phyloP scores from a whole-genome alignment of 139 green algal species.

The Chlorella sp. region DNA sequence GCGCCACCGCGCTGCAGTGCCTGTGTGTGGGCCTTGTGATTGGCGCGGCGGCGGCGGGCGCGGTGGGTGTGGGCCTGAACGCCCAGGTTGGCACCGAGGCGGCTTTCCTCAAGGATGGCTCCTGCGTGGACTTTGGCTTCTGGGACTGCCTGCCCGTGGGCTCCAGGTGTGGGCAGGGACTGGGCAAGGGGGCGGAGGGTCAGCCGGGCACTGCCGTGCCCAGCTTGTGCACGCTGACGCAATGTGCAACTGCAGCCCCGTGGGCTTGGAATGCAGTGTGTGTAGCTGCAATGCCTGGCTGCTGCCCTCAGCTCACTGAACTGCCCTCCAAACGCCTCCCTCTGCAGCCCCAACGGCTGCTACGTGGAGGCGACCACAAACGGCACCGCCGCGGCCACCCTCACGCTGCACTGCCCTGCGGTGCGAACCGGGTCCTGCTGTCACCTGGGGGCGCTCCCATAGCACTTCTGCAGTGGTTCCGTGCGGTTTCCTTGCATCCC shows the following conservation, averaged over 20 bases:
- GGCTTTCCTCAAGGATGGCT: conserved; percentile 16
- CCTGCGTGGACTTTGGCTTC: conserved; percentile 30
- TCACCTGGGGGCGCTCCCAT: too few species aligned
- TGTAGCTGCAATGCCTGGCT: too few species aligned
- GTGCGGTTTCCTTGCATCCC: too few species aligned
- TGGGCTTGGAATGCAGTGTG: too few species aligned
- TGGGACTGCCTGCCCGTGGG: conserved; percentile 34
- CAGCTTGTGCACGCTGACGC: too few species aligned
- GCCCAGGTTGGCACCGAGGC: neutral
- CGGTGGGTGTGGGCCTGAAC: conserved; percentile 30
- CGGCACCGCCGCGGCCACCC: neutral
- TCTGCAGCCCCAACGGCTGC: conserved; percentile 20
- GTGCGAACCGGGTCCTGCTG: too few species aligned
- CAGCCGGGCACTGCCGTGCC: too few species aligned
- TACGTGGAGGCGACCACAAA: neutral
- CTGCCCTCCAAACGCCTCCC: too few species aligned
- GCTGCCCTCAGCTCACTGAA: too few species aligned
- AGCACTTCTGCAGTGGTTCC: too few species aligned
- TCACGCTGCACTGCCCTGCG: conserved; percentile 15
- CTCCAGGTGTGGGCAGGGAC: neutral
- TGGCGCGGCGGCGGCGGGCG: neutral
- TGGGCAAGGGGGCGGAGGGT: too few species aligned
- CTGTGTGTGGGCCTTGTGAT: conserved; percentile 21
- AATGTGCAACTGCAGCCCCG: too few species aligned
- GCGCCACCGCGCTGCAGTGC: conserved; percentile 1